Base-by-base conservation (phyloP, 192 early-diverging fungal species). In the Diversispora epigaea region DNA sequence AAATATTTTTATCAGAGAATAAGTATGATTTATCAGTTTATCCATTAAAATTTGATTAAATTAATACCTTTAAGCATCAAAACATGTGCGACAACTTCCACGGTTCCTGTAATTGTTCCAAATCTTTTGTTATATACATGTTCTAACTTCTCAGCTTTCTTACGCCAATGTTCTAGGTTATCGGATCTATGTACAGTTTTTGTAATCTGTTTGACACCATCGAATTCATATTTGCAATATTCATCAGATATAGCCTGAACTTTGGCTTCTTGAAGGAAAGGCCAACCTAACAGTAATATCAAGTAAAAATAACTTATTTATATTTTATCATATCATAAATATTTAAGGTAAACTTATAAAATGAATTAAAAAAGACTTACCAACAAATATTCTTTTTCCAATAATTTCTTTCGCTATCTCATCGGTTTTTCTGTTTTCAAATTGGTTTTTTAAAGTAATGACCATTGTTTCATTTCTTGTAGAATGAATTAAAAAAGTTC, bases 231-330 rank as follows among this genome's bases (percentile, higher is more conserved):
- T 55, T 77, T 80, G 77, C 86, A 88, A 21, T 80, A 67, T 44
- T 88, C 89, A 79, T 96, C 93, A 2, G 88, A 88, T 14, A 99
- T 86, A 32, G 87, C 86, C 12, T 89, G 80, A 3, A 97, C 89
- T 0, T 88, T 80, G 0, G 91, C 89, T 76, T 99, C 96, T 71
- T 84, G 86, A 69, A 98, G 80, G 75, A 93, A 96, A 40, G 97
- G 97, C 90, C 94, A 99, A 2, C 86, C 82, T 71, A 84, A 77
- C 79, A 79, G 81, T 3, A 67, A 65, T 49, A 68, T 46, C 45
- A 11, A 12, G 25, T 32, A 32, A 32, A 32, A 32, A 32, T 32
- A 32, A 32, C 25, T 32, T 1, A 32, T 1, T 32, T 32, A 32
- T 32, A 32, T 32, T 32, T 32, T 32, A 32, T 32, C 25, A 3